These are phyloP conservation scores for Hypholoma sublateritium DNA, from an alignment of 768 basidiomycete genomes.

Conservation along the genomic window DNA sequence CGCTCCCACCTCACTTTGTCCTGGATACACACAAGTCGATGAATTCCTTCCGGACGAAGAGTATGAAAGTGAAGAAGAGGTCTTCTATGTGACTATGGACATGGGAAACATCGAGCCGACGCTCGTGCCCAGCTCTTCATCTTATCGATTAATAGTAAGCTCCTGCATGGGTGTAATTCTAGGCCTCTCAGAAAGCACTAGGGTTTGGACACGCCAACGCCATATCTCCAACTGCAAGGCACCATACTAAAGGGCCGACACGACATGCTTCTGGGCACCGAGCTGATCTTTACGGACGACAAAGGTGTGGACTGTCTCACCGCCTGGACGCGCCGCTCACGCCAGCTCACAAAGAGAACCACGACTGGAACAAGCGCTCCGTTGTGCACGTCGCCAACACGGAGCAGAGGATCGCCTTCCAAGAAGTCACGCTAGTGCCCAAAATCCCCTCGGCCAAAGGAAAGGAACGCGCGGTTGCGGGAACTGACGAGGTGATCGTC, in stretches of 20 bases:
- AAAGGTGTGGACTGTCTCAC: constrained; percentile 36
- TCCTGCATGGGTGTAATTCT: background rate
- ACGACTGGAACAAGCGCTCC: constrained; percentile 48
- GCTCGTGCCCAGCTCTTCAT: constrained; percentile 67
- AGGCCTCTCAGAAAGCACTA: constrained; percentile 20
- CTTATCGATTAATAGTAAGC: constrained; percentile 75
- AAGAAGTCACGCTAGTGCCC: constrained; percentile 60
- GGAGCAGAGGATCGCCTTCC: constrained; percentile 70
- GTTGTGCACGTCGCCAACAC: constrained; percentile 60
- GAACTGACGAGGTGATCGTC: background rate
- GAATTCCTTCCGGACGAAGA: constrained; percentile 67
- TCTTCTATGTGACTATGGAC: constrained; percentile 73
- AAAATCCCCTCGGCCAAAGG: constrained; percentile 26
- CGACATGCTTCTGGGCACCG: constrained; percentile 69
- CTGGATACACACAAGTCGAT: constrained; percentile 68
- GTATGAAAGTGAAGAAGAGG: constrained; percentile 62
- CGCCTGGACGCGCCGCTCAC: background rate
- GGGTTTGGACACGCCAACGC: constrained; percentile 79
- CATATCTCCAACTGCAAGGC: constrained; percentile 76
- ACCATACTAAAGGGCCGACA: constrained; percentile 73
- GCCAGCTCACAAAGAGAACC: constrained; percentile 30
- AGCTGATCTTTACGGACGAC: constrained; percentile 71
- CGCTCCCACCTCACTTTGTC: constrained; percentile 37
- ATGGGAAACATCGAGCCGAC: constrained; percentile 72
- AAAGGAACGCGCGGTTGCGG: constrained; percentile 11